phyloP scores from a whole-genome alignment of 1,284 basidiomycete species.

The Trametes versicolor region DNA sequence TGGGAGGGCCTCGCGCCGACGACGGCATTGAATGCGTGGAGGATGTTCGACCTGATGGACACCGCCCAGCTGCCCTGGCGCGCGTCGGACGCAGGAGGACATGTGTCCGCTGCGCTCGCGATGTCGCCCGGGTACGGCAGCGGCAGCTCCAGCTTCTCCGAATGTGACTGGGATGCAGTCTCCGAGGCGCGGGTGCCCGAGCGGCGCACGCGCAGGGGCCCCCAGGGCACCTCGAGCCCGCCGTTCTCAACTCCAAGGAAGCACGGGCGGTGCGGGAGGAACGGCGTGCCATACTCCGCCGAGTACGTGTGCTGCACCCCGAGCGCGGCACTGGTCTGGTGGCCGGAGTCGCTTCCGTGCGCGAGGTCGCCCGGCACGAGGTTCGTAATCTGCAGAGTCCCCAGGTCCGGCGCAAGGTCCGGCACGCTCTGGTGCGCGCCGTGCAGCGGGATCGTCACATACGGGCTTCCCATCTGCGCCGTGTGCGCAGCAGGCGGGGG shows the following conservation, averaged over 20 bases:
- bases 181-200: neutral
- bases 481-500: constrained; percentile 24
- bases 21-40: constrained; percentile 47
- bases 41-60: constrained; percentile 47
- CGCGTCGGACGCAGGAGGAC: neutral
- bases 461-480: constrained; percentile 40
- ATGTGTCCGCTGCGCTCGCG: neutral
- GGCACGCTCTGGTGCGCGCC: constrained; percentile 39
- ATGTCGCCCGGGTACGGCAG: constrained; percentile 36
- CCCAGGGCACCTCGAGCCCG: constrained; percentile 40
- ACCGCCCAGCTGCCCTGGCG: constrained; percentile 44
- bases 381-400: constrained; percentile 52
- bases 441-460: constrained; percentile 37
- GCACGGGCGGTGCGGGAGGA: constrained; percentile 34
- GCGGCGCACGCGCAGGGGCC: constrained; percentile 24
- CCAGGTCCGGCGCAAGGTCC: constrained; percentile 48
- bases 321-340: constrained; percentile 40
- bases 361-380: constrained; percentile 52
- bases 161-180: neutral
- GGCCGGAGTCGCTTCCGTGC: constrained; percentile 48
- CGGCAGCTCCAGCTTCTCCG: constrained; percentile 23
- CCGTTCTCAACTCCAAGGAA: constrained; percentile 36
- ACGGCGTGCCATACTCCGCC: constrained; percentile 39
- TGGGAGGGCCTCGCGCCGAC: constrained; percentile 34
- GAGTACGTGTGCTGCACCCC: constrained; percentile 26